A percentile compares a stretch with the other conserved stretches of the same genome.
Evolutionary conservation across 371 early-diverging fungal species (phyloP).

Genomic region (Parasitella parasitica): DNA sequence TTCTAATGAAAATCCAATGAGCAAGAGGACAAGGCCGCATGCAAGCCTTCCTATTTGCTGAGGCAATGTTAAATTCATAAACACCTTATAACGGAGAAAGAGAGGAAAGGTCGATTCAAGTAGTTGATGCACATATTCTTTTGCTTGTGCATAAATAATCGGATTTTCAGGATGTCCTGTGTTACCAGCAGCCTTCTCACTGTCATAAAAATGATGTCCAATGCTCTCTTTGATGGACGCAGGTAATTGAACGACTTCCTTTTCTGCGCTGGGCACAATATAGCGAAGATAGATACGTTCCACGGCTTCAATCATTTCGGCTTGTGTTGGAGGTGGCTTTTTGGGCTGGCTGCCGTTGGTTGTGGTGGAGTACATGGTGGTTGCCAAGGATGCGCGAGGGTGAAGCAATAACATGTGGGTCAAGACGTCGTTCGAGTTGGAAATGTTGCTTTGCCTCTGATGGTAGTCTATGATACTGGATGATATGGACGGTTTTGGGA

Average conservation of each 20-base stretch:
- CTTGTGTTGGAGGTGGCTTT: conserved; percentile 32
- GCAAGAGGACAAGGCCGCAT: conserved; percentile 46
- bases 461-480: neutral
- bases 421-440: neutral
- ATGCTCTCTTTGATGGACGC: conserved; percentile 36
- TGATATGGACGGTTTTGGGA: neutral
- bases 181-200: neutral
- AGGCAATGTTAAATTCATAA: conserved; percentile 54
- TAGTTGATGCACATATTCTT: conserved; percentile 50
- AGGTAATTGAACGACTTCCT: conserved; percentile 44
- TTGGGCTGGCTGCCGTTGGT: neutral
- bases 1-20: conserved; percentile 57
- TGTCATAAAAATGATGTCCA: conserved; percentile 22
- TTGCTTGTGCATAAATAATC: conserved; percentile 52
- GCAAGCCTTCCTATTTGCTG: conserved; percentile 56
- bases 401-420: conserved; percentile 17
- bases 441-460: neutral
- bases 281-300: conserved; percentile 62
- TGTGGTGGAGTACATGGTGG: conserved; percentile 7
- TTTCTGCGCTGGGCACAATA: conserved; percentile 56
- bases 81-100: conserved; percentile 58
- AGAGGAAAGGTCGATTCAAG: conserved; percentile 56
- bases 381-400: conserved; percentile 18
- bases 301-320: conserved; percentile 49
- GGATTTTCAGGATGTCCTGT: conserved; percentile 32